These are phyloP conservation scores for Termitomyces sp. DNA, from an alignment of 768 basidiomycete genomes.

Conservation along the genomic window DNA sequence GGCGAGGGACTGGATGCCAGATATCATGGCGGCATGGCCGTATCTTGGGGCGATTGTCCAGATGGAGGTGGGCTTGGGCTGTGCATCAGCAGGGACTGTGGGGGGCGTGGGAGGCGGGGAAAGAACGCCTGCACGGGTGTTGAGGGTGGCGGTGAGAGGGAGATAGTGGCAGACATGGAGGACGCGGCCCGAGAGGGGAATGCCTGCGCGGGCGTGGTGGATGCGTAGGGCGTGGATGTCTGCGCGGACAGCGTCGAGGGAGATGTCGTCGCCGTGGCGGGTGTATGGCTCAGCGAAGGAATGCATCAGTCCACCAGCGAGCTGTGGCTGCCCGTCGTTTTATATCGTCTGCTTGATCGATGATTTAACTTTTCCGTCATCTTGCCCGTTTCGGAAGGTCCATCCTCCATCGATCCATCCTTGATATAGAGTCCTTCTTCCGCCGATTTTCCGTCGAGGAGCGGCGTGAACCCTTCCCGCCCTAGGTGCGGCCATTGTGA, in stretches of 20 bases:
- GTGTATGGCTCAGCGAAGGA: slow-evolving; percentile 71
- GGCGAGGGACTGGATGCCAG: slow-evolving; percentile 81
- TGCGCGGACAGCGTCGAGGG: slow-evolving; percentile 66
- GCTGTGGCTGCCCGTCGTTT: neutral
- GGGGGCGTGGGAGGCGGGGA: slow-evolving; percentile 82
- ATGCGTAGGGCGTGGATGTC: slow-evolving; percentile 72
- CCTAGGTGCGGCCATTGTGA: too few relatives aligned
- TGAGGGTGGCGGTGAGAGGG: slow-evolving; percentile 66
- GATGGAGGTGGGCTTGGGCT: slow-evolving; percentile 18
- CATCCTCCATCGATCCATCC: too few relatives aligned
- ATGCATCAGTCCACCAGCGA: slow-evolving; percentile 44
- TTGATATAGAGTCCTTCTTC: too few relatives aligned
- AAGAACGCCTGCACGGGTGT: slow-evolving; percentile 42
- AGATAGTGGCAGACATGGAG: slow-evolving; percentile 91
- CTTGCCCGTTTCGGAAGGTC: slow-evolving; percentile 4
- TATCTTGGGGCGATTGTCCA: slow-evolving; percentile 81
- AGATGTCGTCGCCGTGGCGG: slow-evolving; percentile 57
- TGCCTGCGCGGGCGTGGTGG: slow-evolving; percentile 64
- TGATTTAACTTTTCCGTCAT: slow-evolving; percentile 9
- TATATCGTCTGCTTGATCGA: slow-evolving; percentile 8
- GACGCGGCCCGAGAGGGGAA: slow-evolving; percentile 62
- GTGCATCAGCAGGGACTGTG: slow-evolving; percentile 33
- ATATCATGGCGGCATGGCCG: slow-evolving; percentile 94
- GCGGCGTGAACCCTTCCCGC: too few relatives aligned
- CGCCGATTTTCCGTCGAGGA: too few relatives aligned